Evolutionary conservation across 2,329 filamentous ascomycete genomes (phyloP).

Genomic region (Dactylellina sp.): DNA sequence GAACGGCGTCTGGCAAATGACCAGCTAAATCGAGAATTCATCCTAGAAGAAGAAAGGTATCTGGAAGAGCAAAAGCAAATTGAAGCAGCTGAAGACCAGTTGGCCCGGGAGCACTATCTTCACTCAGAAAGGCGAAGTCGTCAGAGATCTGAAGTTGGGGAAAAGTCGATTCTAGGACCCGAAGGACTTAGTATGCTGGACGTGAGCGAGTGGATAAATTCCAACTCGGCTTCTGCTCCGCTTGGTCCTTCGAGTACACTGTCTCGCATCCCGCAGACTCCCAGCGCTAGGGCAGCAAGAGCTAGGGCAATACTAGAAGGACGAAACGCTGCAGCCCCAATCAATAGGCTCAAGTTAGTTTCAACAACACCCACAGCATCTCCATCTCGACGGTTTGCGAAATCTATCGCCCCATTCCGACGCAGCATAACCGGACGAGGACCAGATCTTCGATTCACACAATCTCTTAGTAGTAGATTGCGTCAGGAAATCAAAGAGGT

Average conservation of each 20-base stretch:
- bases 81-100: slow-evolving; percentile 29
- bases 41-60: slow-evolving; percentile 34
- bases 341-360: slow-evolving; percentile 31
- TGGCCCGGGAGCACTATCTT: slow-evolving; percentile 27
- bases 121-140: neutral
- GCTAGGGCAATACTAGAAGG: slow-evolving; percentile 41
- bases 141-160: slow-evolving; percentile 19
- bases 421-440: slow-evolving; percentile 17
- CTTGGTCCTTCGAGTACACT: slow-evolving; percentile 5
- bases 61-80: slow-evolving; percentile 18
- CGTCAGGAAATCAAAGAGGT: slow-evolving; percentile 48
- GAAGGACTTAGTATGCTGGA: slow-evolving; percentile 51
- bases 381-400: slow-evolving; percentile 39
- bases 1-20: slow-evolving; percentile 43
- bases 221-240: slow-evolving; percentile 31
- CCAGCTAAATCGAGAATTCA: slow-evolving; percentile 46
- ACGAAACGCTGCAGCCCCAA: slow-evolving; percentile 31
- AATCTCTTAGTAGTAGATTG: slow-evolving; percentile 49
- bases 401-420: slow-evolving; percentile 36
- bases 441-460: slow-evolving; percentile 44
- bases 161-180: slow-evolving; percentile 30
- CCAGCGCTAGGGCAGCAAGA: slow-evolving; percentile 46
- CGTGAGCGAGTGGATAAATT: slow-evolving; percentile 55
- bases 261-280: slow-evolving; percentile 46
- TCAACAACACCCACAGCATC: slow-evolving; percentile 45